Evolutionary conservation across 306 rosid species (phyloP).

Genomic region (Prunus fruticosa): DNA sequence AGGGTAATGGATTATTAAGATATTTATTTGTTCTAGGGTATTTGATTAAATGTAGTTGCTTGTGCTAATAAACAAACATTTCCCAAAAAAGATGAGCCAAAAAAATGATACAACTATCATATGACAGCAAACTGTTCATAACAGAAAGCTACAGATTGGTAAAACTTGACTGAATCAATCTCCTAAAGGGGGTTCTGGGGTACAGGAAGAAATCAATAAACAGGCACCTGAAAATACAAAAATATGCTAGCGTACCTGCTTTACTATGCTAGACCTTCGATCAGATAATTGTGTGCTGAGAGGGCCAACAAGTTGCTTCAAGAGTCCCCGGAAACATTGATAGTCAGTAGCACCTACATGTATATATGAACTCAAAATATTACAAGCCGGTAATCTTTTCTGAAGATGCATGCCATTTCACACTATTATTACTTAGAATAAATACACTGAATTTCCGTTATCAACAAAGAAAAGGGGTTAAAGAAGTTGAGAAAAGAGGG

Average conservation of each 20-base stretch:
- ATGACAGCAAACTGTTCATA: not conserved
- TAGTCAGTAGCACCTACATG: constrained; percentile 77
- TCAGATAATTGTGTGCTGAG: constrained; percentile 87
- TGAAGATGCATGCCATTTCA: constrained; percentile 4
- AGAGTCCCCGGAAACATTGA: constrained; percentile 76
- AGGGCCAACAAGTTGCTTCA: constrained; percentile 96
- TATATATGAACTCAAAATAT: not conserved
- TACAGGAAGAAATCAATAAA: constrained; percentile 18
- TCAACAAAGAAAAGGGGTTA: not conserved
- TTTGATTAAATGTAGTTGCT: not conserved
- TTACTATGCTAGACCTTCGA: constrained; percentile 95
- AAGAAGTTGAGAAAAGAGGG: not conserved
- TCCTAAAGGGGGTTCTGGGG: not conserved
- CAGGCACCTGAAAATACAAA: constrained; percentile 12
- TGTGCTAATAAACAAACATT: not conserved
- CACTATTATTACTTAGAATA: not conserved
- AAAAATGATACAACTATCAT: not conserved
- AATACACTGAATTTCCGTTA: not conserved
- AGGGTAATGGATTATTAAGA: not conserved
- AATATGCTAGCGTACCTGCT: constrained; percentile 62
- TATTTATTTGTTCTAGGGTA: not conserved
- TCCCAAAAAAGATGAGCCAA: not conserved
- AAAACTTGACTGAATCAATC: constrained; percentile 11
- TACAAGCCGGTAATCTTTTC: not conserved
- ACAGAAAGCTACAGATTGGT: not conserved